Evolutionary conservation across 2,329 filamentous ascomycete species (phyloP), one percentile per base, ranked within the genome.

Genomic region (Colletotrichum gigasporum): DNA sequence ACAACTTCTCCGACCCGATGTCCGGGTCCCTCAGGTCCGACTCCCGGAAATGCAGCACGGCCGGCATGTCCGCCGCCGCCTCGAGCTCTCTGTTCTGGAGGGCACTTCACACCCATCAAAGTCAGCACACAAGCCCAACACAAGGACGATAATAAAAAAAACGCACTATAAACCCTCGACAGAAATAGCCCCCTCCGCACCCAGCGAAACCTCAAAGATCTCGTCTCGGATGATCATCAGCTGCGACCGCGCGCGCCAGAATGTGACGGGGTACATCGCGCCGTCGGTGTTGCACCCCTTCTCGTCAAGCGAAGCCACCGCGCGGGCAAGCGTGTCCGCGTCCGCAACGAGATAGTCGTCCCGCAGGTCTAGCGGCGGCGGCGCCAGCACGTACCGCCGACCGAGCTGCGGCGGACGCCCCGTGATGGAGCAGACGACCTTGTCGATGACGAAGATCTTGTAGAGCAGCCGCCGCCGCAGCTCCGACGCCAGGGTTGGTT

Each of bases 161-260:
- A 11, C 8, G 53, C 16, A 64, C 61, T 39, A 50, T 20, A 64
- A 22, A 1, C 22, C 22, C 10, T 53, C 41, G 7, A 16, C 11
- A n/a, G 61, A 60, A 0, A 80, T 77, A 6, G 73, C 71, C 58
- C 71, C 71, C 3, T 74, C 47, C 10, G n/a, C 69, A 4, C 82
- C 82, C 0, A 88, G 73, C 0, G 85, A 85, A 20, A 89, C 77
- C 66, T 88, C 84, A 4, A 90, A 77, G 4, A 90, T 82, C 48
- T 90, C 86, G 65, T 90, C 87, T 2, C 84, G 78, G 7, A 89
- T 78, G 1, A 78, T 70, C 2, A 82, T 80, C 34, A 88, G 78
- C 10, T 80, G 76, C 2, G 78, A 77, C 44, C 82, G 80, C 0
- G 83, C 80, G 24, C 86, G 76, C 0, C 76, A 69, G 57, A 81